A percentile compares a stretch with the other conserved stretches of the same genome.
Evolutionary conservation across 2,329 filamentous ascomycete species (phyloP).

Genomic region (Aspergillus aculeatinus): DNA sequence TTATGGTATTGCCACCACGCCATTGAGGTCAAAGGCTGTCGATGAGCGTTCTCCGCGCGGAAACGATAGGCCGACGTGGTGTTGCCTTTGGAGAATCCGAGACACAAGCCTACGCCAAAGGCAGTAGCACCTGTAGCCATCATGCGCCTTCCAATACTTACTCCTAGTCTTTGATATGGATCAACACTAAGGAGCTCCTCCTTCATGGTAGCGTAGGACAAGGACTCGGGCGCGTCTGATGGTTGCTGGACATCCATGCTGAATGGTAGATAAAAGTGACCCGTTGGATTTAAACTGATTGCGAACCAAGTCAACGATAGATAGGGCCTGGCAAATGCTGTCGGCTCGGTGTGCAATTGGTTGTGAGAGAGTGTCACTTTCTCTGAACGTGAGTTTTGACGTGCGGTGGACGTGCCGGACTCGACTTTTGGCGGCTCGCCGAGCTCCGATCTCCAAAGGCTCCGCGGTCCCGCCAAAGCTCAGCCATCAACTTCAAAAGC

Average conservation of each 20-base stretch:
- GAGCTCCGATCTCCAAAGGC: slow-evolving; percentile 9
- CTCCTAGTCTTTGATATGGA: slow-evolving; percentile 52
- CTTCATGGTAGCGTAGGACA: background rate
- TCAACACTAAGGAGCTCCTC: background rate
- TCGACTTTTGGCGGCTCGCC: slow-evolving; percentile 1
- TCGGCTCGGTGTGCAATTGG: too few species aligned
- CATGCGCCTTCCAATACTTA: slow-evolving; percentile 65
- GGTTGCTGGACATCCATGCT: slow-evolving; percentile 17
- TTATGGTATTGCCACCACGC: slow-evolving; percentile 99
- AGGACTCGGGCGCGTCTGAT: slow-evolving; percentile 3
- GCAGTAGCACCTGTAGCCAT: slow-evolving; percentile 63
- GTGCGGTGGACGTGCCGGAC: background rate
- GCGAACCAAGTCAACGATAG: too few species aligned
- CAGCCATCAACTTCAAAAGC: slow-evolving; percentile 15
- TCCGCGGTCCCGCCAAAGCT: slow-evolving; percentile 17
- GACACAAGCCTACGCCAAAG: slow-evolving; percentile 65
- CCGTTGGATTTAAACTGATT: too few species aligned
- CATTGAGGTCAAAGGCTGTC: slow-evolving; percentile 74
- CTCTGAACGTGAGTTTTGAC: background rate
- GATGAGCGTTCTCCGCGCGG: slow-evolving; percentile 93
- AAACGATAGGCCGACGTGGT: slow-evolving; percentile 77
- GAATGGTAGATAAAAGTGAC: background rate
- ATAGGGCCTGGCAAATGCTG: too few species aligned
- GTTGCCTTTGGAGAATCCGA: slow-evolving; percentile 72
- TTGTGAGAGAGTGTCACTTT: background rate